Evolutionary conservation across 2,329 filamentous ascomycete genomes (phyloP), one percentile per base, ranked within the genome.

Genomic region (Aureobasidium sp.): DNA sequence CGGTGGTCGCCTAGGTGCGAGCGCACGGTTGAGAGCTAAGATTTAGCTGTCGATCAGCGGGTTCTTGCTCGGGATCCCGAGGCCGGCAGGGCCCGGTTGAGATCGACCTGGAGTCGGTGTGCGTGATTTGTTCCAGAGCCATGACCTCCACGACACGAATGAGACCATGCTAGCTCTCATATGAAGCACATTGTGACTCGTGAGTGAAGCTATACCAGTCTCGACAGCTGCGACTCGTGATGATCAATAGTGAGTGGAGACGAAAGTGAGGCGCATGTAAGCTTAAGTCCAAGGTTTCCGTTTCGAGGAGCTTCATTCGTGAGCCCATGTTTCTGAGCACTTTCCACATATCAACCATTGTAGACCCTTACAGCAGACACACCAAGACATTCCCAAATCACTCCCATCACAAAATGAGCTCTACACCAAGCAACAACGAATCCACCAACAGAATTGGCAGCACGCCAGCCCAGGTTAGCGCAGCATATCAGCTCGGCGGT

Each of bases 371-470:
- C 27, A 35, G 11, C 40, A 45, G 40, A 24, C 24, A 24, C 40
- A 45, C 3, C 53, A 45, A 45, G 29, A 44, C 39, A 45, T 22
- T 6, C 15, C 19, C 12, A 42, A 17, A 8, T 15, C 3, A 39
- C 22, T 19, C 6, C 6, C 33, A 27, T 48, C 31, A 24, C 53
- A 45, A 31, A n/a, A 59, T 59, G 54, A 59, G 54, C 14, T 29
- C 54, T n/a, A 15, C 44, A 39, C 27, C 35, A 6, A 42, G 44
- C 22, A 42, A 59, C 19, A 27, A 48, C 24, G 54, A 44, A 19
- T 59, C 54, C 12, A 59, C 56, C 47, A 61, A 61, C 59, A 53
- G 39, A 33, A 53, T 61, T 19, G 59, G 59, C 27, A 53, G 48
- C 40, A 61, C 59, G 22, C 59, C 59, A 29, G 48, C 37, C 1